phyloP scores from a whole-genome alignment of 345 rosid species.

The Eutrema japonicum region DNA sequence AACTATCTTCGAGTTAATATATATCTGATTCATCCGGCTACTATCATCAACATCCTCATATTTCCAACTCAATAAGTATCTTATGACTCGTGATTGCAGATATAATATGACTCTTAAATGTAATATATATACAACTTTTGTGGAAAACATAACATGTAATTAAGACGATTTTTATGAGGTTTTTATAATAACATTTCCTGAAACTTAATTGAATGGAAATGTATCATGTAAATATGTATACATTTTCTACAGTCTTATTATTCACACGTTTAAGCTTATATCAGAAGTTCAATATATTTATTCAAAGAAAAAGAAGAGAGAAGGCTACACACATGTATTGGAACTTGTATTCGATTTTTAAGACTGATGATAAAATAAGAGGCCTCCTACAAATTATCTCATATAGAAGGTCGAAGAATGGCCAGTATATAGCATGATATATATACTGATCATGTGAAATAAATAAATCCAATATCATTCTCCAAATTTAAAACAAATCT shows the following conservation, averaged over 20 bases:
- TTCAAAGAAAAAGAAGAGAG: background rate
- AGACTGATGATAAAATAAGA: background rate
- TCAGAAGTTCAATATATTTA: background rate
- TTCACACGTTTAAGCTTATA: slow-evolving; percentile 2
- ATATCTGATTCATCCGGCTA: slow-evolving; percentile 8
- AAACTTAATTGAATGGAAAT: slow-evolving; percentile 1
- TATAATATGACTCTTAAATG: slow-evolving; percentile 1
- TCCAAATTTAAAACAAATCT: background rate
- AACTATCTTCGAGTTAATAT: slow-evolving; percentile 6
- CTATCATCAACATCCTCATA: slow-evolving; percentile 16
- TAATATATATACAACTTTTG: background rate
- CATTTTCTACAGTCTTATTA: background rate
- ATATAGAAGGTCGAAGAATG: background rate
- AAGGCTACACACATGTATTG: slow-evolving; percentile 25
- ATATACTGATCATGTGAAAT: background rate
- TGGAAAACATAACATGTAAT: background rate
- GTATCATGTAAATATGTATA: background rate
- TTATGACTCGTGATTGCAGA: background rate
- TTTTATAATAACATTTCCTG: background rate
- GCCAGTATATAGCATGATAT: background rate
- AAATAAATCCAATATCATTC: background rate
- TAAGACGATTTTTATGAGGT: background rate
- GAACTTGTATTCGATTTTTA: slow-evolving; percentile 26
- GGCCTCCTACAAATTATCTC: background rate
- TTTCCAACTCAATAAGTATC: slow-evolving; percentile 15